Conservation (phyloP, 78 protist species). For the Dictyostelium purpureum region DNA sequence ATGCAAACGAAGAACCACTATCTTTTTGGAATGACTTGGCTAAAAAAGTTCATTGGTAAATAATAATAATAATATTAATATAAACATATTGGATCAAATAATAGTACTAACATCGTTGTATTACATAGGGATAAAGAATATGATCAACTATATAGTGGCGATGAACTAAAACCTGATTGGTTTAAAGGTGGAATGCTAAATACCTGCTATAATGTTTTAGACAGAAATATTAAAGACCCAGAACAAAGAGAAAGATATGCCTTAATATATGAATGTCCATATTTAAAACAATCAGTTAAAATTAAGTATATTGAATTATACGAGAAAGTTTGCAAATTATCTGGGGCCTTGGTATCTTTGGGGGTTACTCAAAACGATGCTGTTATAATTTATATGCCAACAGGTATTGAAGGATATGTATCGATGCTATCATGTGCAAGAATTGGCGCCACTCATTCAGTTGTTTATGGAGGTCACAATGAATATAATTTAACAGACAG, state of each 20-base stretch:
- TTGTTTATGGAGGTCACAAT: neutral
- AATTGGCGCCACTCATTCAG: slow-evolving; percentile 91
- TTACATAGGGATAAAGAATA: slow-evolving; percentile 1
- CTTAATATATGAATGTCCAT: slow-evolving; percentile 43
- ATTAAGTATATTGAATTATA: neutral
- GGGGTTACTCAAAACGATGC: slow-evolving; percentile 89
- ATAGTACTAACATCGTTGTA: neutral
- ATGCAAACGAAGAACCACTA: neutral
- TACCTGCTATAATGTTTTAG: slow-evolving; percentile 82
- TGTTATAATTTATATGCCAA: slow-evolving; percentile 93
- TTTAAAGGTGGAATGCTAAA: slow-evolving; percentile 87
- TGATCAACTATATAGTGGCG: slow-evolving; percentile 1
- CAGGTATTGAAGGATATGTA: slow-evolving; percentile 66
- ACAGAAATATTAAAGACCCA: slow-evolving; percentile 26
- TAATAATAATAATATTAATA: neutral
- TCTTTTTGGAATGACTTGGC: slow-evolving; percentile 36
- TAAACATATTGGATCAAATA: no score
- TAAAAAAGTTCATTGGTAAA: neutral
- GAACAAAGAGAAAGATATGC: neutral
- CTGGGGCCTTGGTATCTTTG: slow-evolving; percentile 79
- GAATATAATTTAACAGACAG: no score
- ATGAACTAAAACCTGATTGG: slow-evolving; percentile 66
- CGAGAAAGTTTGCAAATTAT: slow-evolving; percentile 77
- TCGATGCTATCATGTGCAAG: slow-evolving; percentile 97
- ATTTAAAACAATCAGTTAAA: slow-evolving; percentile 57